Evolutionary conservation across 352 stramenopile genomes (phyloP).

Genomic region (Thalassiosira ordinaria): DNA sequence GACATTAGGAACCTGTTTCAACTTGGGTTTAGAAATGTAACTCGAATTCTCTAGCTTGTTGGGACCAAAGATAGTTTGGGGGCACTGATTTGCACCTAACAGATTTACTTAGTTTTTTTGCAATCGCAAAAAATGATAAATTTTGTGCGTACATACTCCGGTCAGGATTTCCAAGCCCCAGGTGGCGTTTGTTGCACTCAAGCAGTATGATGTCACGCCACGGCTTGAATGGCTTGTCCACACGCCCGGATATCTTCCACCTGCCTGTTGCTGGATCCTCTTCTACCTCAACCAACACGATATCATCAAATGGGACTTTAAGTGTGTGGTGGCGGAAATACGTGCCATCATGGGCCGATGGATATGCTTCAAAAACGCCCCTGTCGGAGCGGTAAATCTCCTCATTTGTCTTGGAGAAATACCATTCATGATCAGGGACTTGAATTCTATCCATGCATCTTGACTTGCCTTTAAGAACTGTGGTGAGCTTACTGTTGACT

Average conservation of each 20-base stretch:
- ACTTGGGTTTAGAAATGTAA: no score
- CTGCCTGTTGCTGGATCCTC: neutral
- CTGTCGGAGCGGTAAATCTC: slow-evolving; percentile 30
- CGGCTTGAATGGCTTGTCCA: neutral
- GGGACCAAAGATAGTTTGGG: no score
- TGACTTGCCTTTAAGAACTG: slow-evolving; percentile 1
- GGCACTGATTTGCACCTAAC: no score
- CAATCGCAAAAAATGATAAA: no score
- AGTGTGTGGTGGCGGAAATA: slow-evolving; percentile 31
- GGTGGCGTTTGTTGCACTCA: slow-evolving; percentile 25
- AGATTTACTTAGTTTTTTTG: no score
- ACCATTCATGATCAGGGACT: slow-evolving; percentile 29
- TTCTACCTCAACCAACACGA: neutral
- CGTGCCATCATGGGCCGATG: neutral
- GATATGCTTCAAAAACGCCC: slow-evolving; percentile 32
- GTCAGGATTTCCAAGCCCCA: no score
- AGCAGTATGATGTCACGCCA: slow-evolving; percentile 18
- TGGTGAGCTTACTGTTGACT: slow-evolving; percentile 17
- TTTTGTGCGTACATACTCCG: no score
- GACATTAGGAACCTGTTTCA: no score
- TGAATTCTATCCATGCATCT: slow-evolving; percentile 22
- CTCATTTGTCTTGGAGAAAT: neutral
- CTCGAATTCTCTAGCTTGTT: no score
- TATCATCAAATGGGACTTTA: slow-evolving; percentile 29
- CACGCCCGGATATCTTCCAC: neutral